Conservation (phyloP, 2,329 filamentous ascomycete species). For the Clarireedia homoeocarpa region DNA sequence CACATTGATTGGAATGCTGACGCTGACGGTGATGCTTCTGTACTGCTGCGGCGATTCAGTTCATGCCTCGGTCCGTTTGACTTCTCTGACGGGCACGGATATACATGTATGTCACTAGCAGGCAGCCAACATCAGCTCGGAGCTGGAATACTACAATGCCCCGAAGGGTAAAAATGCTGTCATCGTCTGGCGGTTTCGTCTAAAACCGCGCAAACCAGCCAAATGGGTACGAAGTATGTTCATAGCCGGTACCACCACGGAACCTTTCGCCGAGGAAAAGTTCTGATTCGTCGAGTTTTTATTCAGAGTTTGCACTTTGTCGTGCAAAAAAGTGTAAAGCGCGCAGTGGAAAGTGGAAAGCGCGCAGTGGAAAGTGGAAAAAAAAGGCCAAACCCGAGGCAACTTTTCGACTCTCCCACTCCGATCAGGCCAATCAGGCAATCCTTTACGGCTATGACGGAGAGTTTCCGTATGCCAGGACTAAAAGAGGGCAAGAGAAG, state of each 20-base stretch:
- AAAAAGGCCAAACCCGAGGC: too few relatives aligned
- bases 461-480: background rate
- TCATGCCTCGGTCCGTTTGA: too few relatives aligned
- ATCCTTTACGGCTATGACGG: background rate
- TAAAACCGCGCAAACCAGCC: background rate
- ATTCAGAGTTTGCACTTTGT: background rate
- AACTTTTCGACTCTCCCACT: too few relatives aligned
- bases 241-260: background rate
- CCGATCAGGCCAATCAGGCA: background rate
- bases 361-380: too few relatives aligned
- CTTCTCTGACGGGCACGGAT: too few relatives aligned
- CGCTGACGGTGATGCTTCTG: too few relatives aligned
- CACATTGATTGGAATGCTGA: too few relatives aligned
- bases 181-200: background rate
- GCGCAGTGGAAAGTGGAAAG: too few relatives aligned
- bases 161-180: background rate
- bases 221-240: background rate
- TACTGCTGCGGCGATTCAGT: too few relatives aligned
- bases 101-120: too few relatives aligned
- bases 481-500: too few relatives aligned
- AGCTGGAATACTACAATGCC: conserved; percentile 2
- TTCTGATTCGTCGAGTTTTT: background rate
- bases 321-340: too few relatives aligned
- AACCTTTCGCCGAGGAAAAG: background rate
- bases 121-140: background rate